Evolutionary conservation across 805 yeast genomes (phyloP).

Genomic region (Saturnispora zaruensis): DNA sequence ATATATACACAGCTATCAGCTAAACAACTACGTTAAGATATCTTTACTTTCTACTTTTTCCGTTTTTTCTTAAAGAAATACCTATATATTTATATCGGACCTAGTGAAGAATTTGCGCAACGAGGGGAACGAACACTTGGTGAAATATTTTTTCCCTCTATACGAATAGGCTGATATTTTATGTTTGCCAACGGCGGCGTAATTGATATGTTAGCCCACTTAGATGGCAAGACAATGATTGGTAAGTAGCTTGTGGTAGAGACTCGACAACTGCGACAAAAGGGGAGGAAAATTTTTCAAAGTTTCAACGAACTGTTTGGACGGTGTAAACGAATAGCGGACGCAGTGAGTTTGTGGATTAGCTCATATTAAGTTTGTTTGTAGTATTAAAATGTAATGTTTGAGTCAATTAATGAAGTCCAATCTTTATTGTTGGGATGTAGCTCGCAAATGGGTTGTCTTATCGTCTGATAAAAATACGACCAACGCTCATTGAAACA

Average conservation of each 20-base stretch:
- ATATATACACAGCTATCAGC: not conserved
- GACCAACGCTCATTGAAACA: not conserved
- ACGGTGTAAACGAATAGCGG: not conserved
- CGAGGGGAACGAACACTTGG: conserved; percentile 7
- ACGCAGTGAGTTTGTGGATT: not conserved
- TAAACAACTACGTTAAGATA: not conserved
- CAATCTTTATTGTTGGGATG: not conserved
- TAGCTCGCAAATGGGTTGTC: not conserved
- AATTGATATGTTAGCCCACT: not conserved
- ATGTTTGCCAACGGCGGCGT: not conserved
- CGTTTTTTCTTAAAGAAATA: not conserved
- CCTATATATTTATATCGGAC: not conserved
- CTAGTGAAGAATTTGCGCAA: not conserved
- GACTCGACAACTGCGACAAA: too few species aligned
- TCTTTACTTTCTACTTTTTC: not conserved
- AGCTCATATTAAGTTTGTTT: not conserved
- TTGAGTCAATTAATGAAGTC: not conserved
- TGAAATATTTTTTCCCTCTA: not conserved
- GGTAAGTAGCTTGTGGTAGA: not conserved
- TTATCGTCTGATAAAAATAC: not conserved
- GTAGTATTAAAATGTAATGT: not conserved
- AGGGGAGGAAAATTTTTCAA: too few species aligned
- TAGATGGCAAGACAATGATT: not conserved
- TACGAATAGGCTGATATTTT: conserved; percentile 1
- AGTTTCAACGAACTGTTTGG: too few species aligned